phyloP scores from a whole-genome alignment of 306 rosid genomes.

The Biancaea sappan region DNA sequence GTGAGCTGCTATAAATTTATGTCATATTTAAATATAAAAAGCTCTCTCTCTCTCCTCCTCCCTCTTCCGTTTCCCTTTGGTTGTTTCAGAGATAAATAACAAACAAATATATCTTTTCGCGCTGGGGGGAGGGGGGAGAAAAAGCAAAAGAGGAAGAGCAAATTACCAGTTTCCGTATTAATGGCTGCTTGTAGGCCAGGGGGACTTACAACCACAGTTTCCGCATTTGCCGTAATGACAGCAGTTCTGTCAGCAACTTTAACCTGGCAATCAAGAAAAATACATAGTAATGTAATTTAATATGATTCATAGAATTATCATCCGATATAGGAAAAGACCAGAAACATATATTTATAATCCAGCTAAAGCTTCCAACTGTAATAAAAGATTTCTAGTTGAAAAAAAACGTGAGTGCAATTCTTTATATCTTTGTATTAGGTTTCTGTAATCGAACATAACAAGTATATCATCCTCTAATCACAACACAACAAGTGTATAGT shows the following conservation, averaged over 20 bases:
- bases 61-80: not conserved
- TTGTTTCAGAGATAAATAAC: conserved; percentile 6
- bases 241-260: conserved; percentile 80
- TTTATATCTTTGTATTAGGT: too few species aligned
- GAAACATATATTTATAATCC: conserved; percentile 13
- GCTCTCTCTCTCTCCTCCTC: not conserved
- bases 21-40: not conserved
- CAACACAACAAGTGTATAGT: too few species aligned
- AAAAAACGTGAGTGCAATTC: too few species aligned
- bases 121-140: too few species aligned
- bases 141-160: not conserved
- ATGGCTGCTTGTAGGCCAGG: conserved; percentile 84
- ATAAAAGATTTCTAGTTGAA: not conserved
- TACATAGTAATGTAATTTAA: conserved; percentile 7
- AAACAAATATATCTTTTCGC: too few species aligned
- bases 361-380: conserved; percentile 16
- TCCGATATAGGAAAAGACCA: conserved; percentile 20
- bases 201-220: conserved; percentile 82
- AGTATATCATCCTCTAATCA: too few species aligned
- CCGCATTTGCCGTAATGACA: conserved; percentile 76
- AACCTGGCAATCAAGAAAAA: conserved; percentile 54
- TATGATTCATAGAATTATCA: not conserved
- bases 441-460: too few species aligned
- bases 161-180: conserved; percentile 67
- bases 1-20: not conserved